These are phyloP conservation scores for Capillidium heterosporum DNA, from an alignment of 371 early-diverging fungal genomes.

Conservation along the genomic window DNA sequence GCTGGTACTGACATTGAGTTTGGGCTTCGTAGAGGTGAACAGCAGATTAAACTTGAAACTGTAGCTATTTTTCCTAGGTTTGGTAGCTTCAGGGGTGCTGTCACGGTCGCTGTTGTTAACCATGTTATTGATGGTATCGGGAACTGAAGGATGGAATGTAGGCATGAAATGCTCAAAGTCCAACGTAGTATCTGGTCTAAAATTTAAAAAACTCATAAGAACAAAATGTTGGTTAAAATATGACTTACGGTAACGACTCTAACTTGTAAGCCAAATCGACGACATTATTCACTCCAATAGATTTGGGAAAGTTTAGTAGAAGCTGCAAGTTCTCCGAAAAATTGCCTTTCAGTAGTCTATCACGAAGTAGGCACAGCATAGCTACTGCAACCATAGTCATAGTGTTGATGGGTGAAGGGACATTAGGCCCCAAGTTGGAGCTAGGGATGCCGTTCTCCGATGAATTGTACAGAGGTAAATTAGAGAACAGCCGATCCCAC, in stretches of 20 bases:
- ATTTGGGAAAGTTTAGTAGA: constrained; percentile 19
- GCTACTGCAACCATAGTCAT: constrained; percentile 44
- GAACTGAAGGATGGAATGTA: too few species aligned
- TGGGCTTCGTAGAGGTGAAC: too few species aligned
- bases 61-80: too few species aligned
- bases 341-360: constrained; percentile 31
- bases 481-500: constrained; percentile 57
- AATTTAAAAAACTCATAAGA: not conserved
- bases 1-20: too few species aligned
- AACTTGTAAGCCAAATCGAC: not conserved
- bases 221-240: not conserved
- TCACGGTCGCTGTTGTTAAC: too few species aligned
- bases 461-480: constrained; percentile 10
- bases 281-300: not conserved
- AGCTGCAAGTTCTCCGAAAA: constrained; percentile 45
- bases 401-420: constrained; percentile 23
- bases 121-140: too few species aligned
- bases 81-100: too few species aligned
- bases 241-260: constrained; percentile 4
- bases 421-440: constrained; percentile 15
- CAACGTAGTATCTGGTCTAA: not conserved
- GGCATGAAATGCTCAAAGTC: not conserved
- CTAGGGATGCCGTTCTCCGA: constrained; percentile 73
- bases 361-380: constrained; percentile 28
- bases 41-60: too few species aligned